A percentile compares a stretch with the other conserved stretches of the same genome.
phyloP scores from a whole-genome alignment of 2,329 filamentous ascomycete species.

The Cytospora schulzeri region DNA sequence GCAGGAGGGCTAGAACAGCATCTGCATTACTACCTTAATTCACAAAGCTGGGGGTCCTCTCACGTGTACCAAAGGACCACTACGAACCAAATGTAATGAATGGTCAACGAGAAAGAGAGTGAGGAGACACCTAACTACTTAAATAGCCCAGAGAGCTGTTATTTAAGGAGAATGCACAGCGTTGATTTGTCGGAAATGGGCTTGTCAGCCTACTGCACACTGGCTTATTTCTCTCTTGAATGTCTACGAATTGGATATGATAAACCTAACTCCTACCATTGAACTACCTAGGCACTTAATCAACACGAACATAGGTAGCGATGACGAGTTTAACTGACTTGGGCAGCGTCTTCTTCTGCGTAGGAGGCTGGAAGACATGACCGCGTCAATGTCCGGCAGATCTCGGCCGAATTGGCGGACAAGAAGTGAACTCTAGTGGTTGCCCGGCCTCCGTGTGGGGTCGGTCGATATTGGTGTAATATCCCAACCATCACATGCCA shows the following conservation, averaged over 20 bases:
- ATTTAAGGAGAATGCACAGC: background rate
- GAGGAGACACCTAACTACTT: background rate
- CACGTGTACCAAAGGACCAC: background rate
- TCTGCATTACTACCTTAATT: background rate
- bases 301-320: no score
- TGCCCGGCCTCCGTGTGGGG: background rate
- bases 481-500: slow-evolving; percentile 20
- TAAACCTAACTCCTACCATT: no score
- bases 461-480: background rate
- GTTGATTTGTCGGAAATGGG: background rate
- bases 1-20: background rate
- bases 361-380: no score
- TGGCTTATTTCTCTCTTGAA: no score
- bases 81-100: background rate
- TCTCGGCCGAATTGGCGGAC: slow-evolving; percentile 13
- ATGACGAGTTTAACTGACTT: no score
- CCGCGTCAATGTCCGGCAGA: background rate
- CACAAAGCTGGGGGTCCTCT: background rate
- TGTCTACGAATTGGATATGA: background rate
- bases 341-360: background rate
- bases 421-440: background rate
- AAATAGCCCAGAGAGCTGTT: background rate
- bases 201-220: no score
- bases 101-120: background rate
- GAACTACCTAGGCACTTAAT: no score